A percentile compares a stretch with the other conserved stretches of the same genome.
phyloP scores from a whole-genome alignment of 345 rosid species.

The Luvunga scandens region DNA sequence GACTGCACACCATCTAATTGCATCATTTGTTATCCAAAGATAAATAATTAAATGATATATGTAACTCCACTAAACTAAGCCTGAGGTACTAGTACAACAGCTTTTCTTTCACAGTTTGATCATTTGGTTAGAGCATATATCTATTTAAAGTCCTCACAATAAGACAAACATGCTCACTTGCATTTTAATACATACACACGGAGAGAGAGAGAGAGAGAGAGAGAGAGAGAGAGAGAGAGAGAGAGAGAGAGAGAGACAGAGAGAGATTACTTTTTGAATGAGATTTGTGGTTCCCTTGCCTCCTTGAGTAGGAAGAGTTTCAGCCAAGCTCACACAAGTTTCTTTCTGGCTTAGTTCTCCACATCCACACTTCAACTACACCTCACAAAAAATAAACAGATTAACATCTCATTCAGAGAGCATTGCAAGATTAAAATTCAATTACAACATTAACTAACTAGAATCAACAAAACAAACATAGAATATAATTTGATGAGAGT shows the following conservation, averaged over 20 bases:
- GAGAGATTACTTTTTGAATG: slow-evolving; percentile 64
- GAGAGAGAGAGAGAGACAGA: neutral
- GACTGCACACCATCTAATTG: neutral
- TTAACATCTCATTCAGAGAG: neutral
- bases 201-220: neutral
- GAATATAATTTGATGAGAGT: neutral
- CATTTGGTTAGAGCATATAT: neutral
- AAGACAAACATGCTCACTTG: neutral
- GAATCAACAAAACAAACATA: neutral
- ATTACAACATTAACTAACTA: neutral
- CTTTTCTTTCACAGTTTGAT: neutral
- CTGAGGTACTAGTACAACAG: neutral
- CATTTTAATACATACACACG: neutral
- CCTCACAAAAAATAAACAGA: slow-evolving; percentile 2
- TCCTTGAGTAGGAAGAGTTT: slow-evolving; percentile 49
- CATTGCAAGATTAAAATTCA: neutral
- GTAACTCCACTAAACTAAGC: neutral
- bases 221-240: neutral
- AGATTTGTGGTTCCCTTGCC: slow-evolving; percentile 73
- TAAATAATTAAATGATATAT: neutral
- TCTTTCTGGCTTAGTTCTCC: slow-evolving; percentile 84
- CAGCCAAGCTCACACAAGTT: slow-evolving; percentile 69
- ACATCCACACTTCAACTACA: slow-evolving; percentile 80
- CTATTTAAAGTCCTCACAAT: neutral
- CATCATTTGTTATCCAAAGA: neutral